These are phyloP conservation scores for Purshia tridentata DNA, from an alignment of 306 rosid genomes.

Conservation along the genomic window DNA sequence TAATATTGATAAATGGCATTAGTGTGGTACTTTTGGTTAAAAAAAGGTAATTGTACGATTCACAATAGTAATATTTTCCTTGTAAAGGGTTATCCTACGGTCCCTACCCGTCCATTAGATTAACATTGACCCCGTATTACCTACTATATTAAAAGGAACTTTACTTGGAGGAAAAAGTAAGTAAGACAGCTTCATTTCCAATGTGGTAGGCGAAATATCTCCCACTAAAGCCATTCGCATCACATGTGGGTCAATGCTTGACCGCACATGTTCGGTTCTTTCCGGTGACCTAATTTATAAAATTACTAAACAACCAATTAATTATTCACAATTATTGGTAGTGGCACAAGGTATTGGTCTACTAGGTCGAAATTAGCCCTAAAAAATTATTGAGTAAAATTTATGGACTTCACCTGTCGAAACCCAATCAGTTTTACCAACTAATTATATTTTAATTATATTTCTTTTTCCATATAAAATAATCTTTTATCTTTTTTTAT, in stretches of 20 bases:
- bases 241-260: background rate
- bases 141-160: background rate
- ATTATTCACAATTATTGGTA: background rate
- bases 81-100: no score
- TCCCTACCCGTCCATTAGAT: background rate
- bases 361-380: no score
- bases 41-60: background rate
- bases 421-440: no score
- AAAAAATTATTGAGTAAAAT: no score
- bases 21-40: no score
- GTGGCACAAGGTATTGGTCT: background rate
- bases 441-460: no score
- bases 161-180: background rate
- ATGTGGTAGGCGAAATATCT: constrained; percentile 3
- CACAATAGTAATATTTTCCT: background rate
- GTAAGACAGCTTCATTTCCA: background rate
- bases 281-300: background rate
- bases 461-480: no score
- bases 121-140: background rate
- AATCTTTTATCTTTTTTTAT: no score
- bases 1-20: background rate
- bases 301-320: background rate
- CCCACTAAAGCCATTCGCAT: background rate
- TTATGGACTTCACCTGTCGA: no score
- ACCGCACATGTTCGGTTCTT: background rate